phyloP scores from a whole-genome alignment of 148 eudicot genomes.

The Fagopyrum esculentum region DNA sequence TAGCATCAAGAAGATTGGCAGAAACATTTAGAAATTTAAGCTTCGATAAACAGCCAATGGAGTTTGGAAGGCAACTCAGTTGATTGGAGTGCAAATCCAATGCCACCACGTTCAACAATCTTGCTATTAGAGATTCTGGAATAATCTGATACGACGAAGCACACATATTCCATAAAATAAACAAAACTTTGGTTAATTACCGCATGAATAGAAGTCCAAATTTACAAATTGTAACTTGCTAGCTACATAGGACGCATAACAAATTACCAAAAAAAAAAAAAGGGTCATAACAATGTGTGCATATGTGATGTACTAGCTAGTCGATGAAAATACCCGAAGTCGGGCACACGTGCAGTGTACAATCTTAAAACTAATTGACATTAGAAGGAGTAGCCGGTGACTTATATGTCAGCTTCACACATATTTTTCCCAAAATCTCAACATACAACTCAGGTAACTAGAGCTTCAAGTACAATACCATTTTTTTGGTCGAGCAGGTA shows the following conservation, averaged over 20 bases:
- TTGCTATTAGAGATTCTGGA: conserved; percentile 70
- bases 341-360: too few species aligned
- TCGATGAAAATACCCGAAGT: neutral
- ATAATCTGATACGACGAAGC: conserved; percentile 29
- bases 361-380: too few species aligned
- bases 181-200: neutral
- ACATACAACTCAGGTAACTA: too few species aligned
- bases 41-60: conserved; percentile 72
- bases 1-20: conserved; percentile 51
- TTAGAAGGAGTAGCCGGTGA: too few species aligned
- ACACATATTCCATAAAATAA: neutral
- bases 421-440: too few species aligned
- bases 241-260: neutral
- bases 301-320: neutral
- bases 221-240: too few species aligned
- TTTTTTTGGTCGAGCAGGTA: too few species aligned
- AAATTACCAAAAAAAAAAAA: neutral
- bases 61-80: conserved; percentile 61
- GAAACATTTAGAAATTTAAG: conserved; percentile 62
- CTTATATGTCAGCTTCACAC: too few species aligned
- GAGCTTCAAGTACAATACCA: too few species aligned
- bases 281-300: neutral
- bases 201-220: neutral
- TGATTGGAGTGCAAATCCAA: conserved; percentile 78
- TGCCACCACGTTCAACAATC: conserved; percentile 52